A percentile compares a stretch with the other conserved stretches of the same genome.
Conservation (phyloP, 805 yeast species). For the Candida berthetii region DNA sequence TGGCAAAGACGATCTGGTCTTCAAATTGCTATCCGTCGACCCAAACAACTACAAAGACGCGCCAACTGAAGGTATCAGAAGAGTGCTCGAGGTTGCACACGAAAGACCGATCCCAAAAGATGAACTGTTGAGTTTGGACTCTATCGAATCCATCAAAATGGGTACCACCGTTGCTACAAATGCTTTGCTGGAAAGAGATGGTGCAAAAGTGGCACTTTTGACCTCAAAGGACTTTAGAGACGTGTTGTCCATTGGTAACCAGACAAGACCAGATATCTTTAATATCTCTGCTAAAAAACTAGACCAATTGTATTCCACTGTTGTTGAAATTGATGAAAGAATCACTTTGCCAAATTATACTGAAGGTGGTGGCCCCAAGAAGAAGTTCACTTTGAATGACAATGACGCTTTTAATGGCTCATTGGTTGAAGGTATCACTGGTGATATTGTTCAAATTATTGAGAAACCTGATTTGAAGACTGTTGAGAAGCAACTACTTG, state of each 20-base stretch:
- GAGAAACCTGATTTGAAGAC: slow-evolving; percentile 40
- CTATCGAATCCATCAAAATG: slow-evolving; percentile 31
- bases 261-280: slow-evolving; percentile 40
- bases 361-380: slow-evolving; percentile 48
- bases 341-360: slow-evolving; percentile 59
- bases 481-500: slow-evolving; percentile 33
- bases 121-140: slow-evolving; percentile 20
- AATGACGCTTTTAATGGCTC: slow-evolving; percentile 31
- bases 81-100: slow-evolving; percentile 26
- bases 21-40: slow-evolving; percentile 37
- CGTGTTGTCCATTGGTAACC: slow-evolving; percentile 39
- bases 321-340: slow-evolving; percentile 44
- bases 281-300: slow-evolving; percentile 36
- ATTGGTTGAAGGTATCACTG: slow-evolving; percentile 41
- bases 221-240: slow-evolving; percentile 42
- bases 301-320: slow-evolving; percentile 32
- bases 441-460: slow-evolving; percentile 58
- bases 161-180: slow-evolving; percentile 45
- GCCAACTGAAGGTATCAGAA: slow-evolving; percentile 39
- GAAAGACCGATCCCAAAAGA: slow-evolving; percentile 21
- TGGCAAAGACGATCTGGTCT: slow-evolving; percentile 23
- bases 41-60: slow-evolving; percentile 38
- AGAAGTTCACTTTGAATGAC: slow-evolving; percentile 22
- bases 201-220: slow-evolving; percentile 34
- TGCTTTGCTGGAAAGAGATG: slow-evolving; percentile 41